A percentile compares a stretch with the other conserved stretches of the same genome.
Evolutionary conservation across 2,329 filamentous ascomycete genomes (phyloP).

Genomic region (Fusarium sp.): DNA sequence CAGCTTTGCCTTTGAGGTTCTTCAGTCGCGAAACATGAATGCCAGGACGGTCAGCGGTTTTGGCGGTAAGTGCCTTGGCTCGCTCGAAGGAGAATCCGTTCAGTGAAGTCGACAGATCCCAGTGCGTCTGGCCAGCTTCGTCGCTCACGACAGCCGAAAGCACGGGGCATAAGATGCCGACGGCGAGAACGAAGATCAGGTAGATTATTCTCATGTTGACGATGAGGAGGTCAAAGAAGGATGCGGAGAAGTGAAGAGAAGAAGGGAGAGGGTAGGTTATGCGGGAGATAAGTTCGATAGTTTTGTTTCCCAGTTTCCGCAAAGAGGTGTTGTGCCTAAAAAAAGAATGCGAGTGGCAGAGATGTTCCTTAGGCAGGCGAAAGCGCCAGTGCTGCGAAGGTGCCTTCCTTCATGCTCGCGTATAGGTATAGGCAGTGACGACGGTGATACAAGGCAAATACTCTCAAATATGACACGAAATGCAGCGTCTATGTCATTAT

Average conservation of each 20-base stretch:
- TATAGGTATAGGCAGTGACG: slow-evolving; percentile 1
- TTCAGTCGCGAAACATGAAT: slow-evolving; percentile 52
- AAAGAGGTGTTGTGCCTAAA: neutral
- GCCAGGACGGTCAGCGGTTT: slow-evolving; percentile 48
- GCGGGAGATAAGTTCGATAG: neutral
- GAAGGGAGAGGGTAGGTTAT: neutral
- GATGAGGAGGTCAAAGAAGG: neutral
- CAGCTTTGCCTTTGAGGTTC: slow-evolving; percentile 43
- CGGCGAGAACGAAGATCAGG: neutral
- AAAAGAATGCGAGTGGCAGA: neutral
- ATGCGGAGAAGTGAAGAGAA: neutral
- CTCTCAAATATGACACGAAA: no score
- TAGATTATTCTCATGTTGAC: slow-evolving; percentile 1
- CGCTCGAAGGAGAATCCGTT: slow-evolving; percentile 56
- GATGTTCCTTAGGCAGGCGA: neutral
- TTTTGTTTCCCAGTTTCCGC: neutral
- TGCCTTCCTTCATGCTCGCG: neutral
- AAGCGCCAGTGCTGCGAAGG: neutral
- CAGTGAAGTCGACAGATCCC: slow-evolving; percentile 54
- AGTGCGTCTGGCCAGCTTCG: slow-evolving; percentile 23
- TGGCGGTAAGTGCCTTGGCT: slow-evolving; percentile 46
- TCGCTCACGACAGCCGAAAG: slow-evolving; percentile 2
- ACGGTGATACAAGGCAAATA: slow-evolving; percentile 5
- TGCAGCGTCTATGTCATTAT: no score
- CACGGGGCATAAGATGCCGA: slow-evolving; percentile 5